Conservation (phyloP, 2,329 filamentous ascomycete species). For the Sporothrix luriei region DNA sequence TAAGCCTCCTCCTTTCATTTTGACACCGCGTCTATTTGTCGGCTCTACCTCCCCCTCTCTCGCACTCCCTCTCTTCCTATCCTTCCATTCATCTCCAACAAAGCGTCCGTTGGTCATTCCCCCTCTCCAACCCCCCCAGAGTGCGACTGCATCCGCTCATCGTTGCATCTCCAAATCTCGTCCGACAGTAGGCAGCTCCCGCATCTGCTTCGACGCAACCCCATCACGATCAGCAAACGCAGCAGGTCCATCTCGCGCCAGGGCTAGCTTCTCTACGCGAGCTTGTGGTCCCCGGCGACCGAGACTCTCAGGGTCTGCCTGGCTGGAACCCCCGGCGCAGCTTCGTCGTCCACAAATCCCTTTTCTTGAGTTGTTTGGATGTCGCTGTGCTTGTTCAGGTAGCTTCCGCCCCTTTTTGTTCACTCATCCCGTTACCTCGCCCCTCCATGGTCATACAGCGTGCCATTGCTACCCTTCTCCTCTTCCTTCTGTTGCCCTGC, state of each 20-base stretch:
- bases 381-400: not conserved
- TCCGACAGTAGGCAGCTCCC: not conserved
- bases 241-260: slow-evolving; percentile 15
- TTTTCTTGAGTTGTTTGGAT: not conserved
- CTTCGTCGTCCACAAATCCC: not conserved
- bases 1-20: not conserved
- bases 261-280: slow-evolving; percentile 32
- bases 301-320: slow-evolving; percentile 30
- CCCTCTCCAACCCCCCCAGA: not conserved
- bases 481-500: slow-evolving; percentile 11
- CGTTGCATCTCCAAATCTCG: slow-evolving; percentile 1
- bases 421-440: not conserved
- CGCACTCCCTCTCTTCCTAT: not conserved
- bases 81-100: not conserved
- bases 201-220: not conserved
- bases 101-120: not conserved
- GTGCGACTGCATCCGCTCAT: not conserved
- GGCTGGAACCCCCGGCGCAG: slow-evolving; percentile 14
- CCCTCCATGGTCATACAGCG: not conserved
- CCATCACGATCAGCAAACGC: not conserved
- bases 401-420: not conserved
- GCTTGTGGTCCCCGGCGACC: slow-evolving; percentile 33
- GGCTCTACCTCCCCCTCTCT: not conserved
- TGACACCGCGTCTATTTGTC: not conserved
- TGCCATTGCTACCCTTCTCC: not conserved